phyloP scores from a whole-genome alignment of 2,329 filamentous ascomycete genomes.

The Aspergillus carbonarius region DNA sequence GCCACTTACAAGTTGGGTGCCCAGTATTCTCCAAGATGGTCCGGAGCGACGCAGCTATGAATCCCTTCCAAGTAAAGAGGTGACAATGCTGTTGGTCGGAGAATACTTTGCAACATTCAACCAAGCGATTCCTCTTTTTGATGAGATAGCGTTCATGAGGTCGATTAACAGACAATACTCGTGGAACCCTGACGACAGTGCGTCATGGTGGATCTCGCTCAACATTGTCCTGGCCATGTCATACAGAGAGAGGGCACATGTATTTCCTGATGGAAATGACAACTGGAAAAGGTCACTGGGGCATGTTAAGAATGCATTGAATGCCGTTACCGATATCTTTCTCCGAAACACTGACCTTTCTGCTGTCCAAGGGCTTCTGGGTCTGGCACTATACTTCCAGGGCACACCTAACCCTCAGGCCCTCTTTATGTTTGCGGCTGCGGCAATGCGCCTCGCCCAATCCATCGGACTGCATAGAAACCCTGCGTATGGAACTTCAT shows the following conservation, averaged over 20 bases:
- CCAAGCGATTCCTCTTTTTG: conserved; percentile 14
- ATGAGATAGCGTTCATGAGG: conserved; percentile 8
- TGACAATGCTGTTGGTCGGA: conserved; percentile 8
- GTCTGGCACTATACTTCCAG: conserved; percentile 22
- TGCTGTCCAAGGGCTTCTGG: conserved; percentile 21
- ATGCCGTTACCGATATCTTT: conserved; percentile 18
- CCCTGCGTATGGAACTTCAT: conserved; percentile 6
- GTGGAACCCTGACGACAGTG: conserved; percentile 20
- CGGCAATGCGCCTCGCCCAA: conserved; percentile 23
- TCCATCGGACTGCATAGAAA: conserved; percentile 24
- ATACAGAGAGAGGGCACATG: conserved; percentile 17
- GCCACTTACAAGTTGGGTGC: conserved; percentile 17
- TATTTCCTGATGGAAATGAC: conserved; percentile 3
- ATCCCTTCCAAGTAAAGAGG: conserved; percentile 10
- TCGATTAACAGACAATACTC: conserved; percentile 18
- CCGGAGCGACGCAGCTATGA: conserved; percentile 13
- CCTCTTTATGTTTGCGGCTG: conserved; percentile 22
- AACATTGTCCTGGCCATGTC: conserved; percentile 23
- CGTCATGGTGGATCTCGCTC: conserved; percentile 20
- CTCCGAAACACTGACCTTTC: conserved; percentile 17
- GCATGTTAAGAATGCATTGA: conserved; percentile 22
- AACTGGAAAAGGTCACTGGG: conserved; percentile 20
- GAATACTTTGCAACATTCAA: conserved; percentile 18
- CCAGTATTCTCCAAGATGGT: conserved; percentile 15
- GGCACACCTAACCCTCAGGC: conserved; percentile 24